These are phyloP conservation scores for Aureobasidium sp. DNA, from an alignment of 2,329 filamentous ascomycete genomes.

Conservation along the genomic window DNA sequence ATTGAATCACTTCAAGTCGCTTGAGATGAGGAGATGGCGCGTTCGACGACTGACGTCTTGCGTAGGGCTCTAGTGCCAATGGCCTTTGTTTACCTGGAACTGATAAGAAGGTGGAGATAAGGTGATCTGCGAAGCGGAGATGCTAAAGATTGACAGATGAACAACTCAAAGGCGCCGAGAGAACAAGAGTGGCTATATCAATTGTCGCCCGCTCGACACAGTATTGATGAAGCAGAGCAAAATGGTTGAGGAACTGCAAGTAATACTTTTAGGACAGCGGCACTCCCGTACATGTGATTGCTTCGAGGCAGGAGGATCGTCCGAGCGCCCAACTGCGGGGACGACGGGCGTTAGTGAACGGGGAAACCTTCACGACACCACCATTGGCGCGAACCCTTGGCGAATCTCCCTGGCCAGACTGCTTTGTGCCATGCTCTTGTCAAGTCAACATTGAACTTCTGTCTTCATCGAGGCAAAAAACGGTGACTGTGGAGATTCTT, in stretches of 20 bases:
- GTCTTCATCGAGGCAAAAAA: not conserved
- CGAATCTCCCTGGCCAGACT: not conserved
- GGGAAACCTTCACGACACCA: slow-evolving; percentile 1
- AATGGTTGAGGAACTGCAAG: slow-evolving; percentile 12
- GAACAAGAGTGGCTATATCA: not conserved
- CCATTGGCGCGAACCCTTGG: slow-evolving; percentile 7
- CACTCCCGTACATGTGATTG: slow-evolving; percentile 10
- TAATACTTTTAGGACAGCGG: slow-evolving; percentile 6
- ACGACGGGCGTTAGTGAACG: slow-evolving; percentile 4
- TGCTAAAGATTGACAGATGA: not conserved
- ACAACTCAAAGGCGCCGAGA: not conserved
- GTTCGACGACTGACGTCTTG: not conserved
- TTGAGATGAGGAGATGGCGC: not conserved
- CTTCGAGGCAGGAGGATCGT: slow-evolving; percentile 5
- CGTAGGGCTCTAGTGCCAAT: not conserved
- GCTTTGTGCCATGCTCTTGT: not conserved
- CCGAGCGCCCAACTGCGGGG: slow-evolving; percentile 7
- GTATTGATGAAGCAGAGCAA: not conserved
- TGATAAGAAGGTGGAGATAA: slow-evolving; percentile 14
- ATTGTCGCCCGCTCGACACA: not conserved
- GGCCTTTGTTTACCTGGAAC: slow-evolving; percentile 9
- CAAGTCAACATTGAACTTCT: not conserved
- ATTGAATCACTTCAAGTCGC: not conserved
- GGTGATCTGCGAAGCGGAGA: not conserved
- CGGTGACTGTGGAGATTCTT: not conserved